Evolutionary conservation across 306 rosid genomes (phyloP), one percentile per base, ranked within the genome.

Genomic region (Luffa acutangula): DNA sequence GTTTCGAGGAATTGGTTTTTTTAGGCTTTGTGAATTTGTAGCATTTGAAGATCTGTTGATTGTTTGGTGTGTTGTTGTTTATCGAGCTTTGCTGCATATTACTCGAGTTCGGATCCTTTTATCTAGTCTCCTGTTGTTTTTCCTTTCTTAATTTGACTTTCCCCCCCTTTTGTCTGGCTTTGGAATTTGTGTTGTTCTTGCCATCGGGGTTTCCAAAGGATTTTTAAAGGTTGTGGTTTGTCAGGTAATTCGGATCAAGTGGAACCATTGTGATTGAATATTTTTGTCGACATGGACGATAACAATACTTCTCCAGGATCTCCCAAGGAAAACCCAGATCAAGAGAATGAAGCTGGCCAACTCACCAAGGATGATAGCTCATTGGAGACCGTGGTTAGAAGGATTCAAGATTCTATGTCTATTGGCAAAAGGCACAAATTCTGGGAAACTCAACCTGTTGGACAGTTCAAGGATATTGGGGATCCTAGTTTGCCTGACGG

Each of bases 391-490:
- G 67, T 90, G 1, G 89, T 78, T 52, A 88, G 83, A 62, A 91
- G 89, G 81, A 84, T 91, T 76, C 97, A 89, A 78, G 95, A 92
- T 56, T 91, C 97, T 4, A 89, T 91, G 77, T 88, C 98, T 14
- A 81, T 87, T 71, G 90, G 89, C 37, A 88, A 87, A 77, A 88
- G 80, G 34, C 98, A 94, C 81, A 84, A 86, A 66, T 94, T 94
- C 81, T 94, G 98, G 98, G 98, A 94, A 84, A 92, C 97, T 60
- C 98, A 94, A 80, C 98, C 98, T 7, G 98, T 94, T 49, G 97
- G 98, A 78, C 98, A 94, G 81, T 94, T 90, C 79, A 94, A 89
- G 89, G 98, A 94, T 70, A 25, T 85, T 9, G 97, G 92, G 43
- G 86, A 92, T 81, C 43, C 89, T 21, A 81, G 89, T 83, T 87